Evolutionary conservation across 176 grass and related monocot species (phyloP).

Genomic region (Rhynchospora breviuscula): DNA sequence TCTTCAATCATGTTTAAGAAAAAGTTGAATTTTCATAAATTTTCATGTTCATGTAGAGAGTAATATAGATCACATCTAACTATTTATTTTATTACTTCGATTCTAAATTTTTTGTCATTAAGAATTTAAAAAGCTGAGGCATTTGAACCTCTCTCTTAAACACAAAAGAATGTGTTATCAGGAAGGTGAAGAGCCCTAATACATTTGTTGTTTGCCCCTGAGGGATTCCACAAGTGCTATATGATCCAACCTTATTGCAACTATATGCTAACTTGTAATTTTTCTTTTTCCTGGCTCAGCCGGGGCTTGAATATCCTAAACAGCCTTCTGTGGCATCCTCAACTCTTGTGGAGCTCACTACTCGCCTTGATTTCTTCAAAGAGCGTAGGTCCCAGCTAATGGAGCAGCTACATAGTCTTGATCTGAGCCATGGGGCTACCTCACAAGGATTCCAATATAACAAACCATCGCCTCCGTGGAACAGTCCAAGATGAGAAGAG

Average conservation of each 20-base stretch:
- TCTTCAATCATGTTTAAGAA: too few relatives aligned
- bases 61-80: too few relatives aligned
- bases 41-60: too few relatives aligned
- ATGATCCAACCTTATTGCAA: background rate
- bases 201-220: background rate
- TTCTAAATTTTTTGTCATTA: too few relatives aligned
- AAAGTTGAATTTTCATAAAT: too few relatives aligned
- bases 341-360: conserved; percentile 81
- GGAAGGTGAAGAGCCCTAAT: background rate
- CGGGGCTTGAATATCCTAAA: conserved; percentile 47
- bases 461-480: conserved; percentile 81
- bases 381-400: conserved; percentile 89
- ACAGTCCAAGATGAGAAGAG: conserved; percentile 53
- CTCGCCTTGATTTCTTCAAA: conserved; percentile 97
- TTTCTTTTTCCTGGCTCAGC: background rate
- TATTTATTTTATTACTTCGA: too few relatives aligned
- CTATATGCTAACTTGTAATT: background rate
- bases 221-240: background rate
- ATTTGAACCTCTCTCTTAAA: background rate
- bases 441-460: conserved; percentile 46
- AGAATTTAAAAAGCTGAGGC: too few relatives aligned
- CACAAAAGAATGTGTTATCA: background rate
- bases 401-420: conserved; percentile 93
- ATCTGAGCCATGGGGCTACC: conserved; percentile 65
- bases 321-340: conserved; percentile 64